These are phyloP conservation scores for Westerdykella sp. DNA, from an alignment of 2,329 filamentous ascomycete genomes.

Conservation along the genomic window DNA sequence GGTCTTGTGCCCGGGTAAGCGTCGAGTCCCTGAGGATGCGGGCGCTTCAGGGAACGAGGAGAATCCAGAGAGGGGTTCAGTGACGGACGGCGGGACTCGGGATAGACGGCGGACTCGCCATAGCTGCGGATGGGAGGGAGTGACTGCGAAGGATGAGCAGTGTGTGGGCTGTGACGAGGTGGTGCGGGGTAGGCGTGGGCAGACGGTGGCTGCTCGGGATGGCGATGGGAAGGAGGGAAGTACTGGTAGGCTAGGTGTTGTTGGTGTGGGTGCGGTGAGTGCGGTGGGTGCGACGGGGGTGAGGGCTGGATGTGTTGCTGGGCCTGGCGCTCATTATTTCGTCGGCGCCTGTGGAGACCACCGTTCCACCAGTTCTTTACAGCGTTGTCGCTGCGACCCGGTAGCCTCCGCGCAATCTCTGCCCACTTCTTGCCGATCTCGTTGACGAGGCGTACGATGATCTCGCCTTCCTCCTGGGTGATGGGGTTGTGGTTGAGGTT, in stretches of 20 bases:
- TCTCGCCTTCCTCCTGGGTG: constrained; percentile 64
- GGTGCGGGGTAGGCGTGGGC: constrained; percentile 19
- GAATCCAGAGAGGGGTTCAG: constrained; percentile 22
- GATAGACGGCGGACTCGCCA: constrained; percentile 12
- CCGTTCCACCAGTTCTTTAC: constrained; percentile 99
- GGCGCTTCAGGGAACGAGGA: constrained; percentile 26
- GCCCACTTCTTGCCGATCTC: constrained; percentile 86
- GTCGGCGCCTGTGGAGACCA: constrained; percentile 70
- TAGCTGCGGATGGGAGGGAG: constrained; percentile 8
- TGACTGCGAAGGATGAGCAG: background rate
- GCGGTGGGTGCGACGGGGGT: constrained; percentile 12
- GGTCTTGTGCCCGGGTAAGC: constrained; percentile 28
- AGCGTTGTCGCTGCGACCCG: constrained; percentile 85
- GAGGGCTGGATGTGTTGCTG: constrained; percentile 27
- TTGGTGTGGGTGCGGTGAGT: constrained; percentile 14
- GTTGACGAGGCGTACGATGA: constrained; percentile 71
- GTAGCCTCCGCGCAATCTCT: constrained; percentile 76
- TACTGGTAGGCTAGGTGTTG: background rate
- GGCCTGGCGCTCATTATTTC: constrained; percentile 33
- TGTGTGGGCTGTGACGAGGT: constrained; percentile 7
- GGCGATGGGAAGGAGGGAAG: constrained; percentile 18
- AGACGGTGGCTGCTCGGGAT: constrained; percentile 17
- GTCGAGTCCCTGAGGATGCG: constrained; percentile 29
- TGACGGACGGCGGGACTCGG: constrained; percentile 25
- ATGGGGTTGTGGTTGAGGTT: constrained; percentile 74